These are phyloP conservation scores for Pholiota molesta DNA, from an alignment of 768 basidiomycete species.

Conservation along the genomic window DNA sequence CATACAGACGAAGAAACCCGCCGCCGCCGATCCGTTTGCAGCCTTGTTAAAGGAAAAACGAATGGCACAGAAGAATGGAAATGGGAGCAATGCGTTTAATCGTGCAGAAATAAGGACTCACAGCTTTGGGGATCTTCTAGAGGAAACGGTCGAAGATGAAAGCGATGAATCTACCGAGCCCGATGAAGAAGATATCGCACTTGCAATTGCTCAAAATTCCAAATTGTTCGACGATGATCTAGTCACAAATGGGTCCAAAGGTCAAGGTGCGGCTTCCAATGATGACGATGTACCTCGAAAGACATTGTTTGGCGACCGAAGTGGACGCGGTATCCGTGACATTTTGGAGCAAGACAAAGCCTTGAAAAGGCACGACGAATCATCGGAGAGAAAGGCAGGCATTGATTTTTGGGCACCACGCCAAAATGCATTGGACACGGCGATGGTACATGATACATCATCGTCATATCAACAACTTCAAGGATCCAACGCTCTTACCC, in stretches of 20 bases:
- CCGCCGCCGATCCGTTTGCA: constrained; percentile 49
- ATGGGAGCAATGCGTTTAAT: constrained; percentile 42
- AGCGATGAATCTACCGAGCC: constrained; percentile 4
- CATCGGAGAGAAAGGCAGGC: constrained; percentile 14
- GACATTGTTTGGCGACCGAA: constrained; percentile 41
- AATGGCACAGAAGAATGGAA: constrained; percentile 38
- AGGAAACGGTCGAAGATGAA: constrained; percentile 29
- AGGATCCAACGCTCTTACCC: constrained; percentile 24
- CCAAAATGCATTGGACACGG: neutral
- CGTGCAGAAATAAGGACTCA: constrained; percentile 44
- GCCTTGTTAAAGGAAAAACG: constrained; percentile 58
- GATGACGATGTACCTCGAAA: constrained; percentile 34
- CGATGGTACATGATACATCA: constrained; percentile 15
- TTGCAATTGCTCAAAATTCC: constrained; percentile 6
- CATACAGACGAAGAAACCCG: constrained; percentile 6
- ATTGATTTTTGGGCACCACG: constrained; percentile 21
- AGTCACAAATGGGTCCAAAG: neutral
- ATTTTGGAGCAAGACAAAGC: constrained; percentile 47
- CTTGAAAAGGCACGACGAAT: constrained; percentile 19
- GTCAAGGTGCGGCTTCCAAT: neutral
- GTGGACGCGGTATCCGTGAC: constrained; percentile 44
- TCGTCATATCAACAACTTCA: constrained; percentile 16
- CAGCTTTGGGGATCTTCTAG: constrained; percentile 15
- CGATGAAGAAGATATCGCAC: constrained; percentile 10
- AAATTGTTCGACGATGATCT: constrained; percentile 7